phyloP scores from a whole-genome alignment of 495 filamentous ascomycete genomes.

The Melanomma pulvis-pyrius region DNA sequence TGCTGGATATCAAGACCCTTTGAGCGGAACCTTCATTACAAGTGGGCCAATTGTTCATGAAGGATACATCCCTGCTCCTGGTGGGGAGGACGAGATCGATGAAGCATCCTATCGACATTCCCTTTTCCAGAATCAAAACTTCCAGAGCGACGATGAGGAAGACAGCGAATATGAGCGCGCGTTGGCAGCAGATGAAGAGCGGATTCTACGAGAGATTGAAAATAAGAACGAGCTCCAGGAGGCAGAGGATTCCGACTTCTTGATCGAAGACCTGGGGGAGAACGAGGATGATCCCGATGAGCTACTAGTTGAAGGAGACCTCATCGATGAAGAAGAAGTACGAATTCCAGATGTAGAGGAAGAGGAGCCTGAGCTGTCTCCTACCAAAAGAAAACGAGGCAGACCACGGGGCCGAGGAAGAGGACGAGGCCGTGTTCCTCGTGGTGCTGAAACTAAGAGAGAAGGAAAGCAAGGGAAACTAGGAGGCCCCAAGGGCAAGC shows the following conservation, averaged over 20 bases:
- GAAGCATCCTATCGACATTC: conserved; percentile 11
- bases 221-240: conserved; percentile 11
- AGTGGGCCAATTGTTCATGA: conserved; percentile 31
- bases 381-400: background rate
- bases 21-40: background rate
- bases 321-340: conserved; percentile 18
- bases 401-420: conserved; percentile 4
- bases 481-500: conserved; percentile 26
- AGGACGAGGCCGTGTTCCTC: background rate
- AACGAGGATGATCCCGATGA: conserved; percentile 22
- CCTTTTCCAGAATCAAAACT: conserved; percentile 3
- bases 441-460: background rate
- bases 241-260: conserved; percentile 17
- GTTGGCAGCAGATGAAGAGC: conserved; percentile 21
- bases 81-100: conserved; percentile 27
- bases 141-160: conserved; percentile 18
- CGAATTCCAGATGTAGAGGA: background rate
- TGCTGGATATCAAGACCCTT: background rate
- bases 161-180: conserved; percentile 17
- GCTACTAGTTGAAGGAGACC: conserved; percentile 12
- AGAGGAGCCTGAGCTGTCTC: background rate
- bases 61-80: conserved; percentile 35
- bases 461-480: conserved; percentile 2
- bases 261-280: conserved; percentile 7
- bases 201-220: conserved; percentile 1